Conservation (phyloP, 176 grass and related monocot species). For the Carex pumila region DNA sequence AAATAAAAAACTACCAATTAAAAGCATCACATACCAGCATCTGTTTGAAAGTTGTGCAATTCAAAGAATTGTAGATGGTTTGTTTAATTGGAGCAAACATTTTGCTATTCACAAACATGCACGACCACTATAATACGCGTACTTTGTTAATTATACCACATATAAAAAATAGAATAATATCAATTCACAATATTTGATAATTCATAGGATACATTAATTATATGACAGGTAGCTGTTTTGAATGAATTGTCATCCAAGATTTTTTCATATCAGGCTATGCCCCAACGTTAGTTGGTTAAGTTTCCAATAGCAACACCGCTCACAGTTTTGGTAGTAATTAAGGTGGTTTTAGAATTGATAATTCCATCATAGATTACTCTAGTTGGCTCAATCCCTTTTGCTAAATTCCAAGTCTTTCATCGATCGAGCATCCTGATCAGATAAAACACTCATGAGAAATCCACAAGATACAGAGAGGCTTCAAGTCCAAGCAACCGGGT, state of each 20-base stretch:
- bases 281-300: neutral
- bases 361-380: neutral
- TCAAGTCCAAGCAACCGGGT: neutral
- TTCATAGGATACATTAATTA: neutral
- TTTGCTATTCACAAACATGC: neutral
- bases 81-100: neutral
- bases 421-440: neutral
- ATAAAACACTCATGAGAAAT: neutral
- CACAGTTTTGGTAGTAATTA: neutral
- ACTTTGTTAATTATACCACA: neutral
- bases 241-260: neutral
- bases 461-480: neutral
- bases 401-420: neutral
- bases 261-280: neutral
- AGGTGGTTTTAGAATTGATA: neutral
- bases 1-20: no score
- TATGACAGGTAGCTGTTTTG: neutral
- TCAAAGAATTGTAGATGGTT: neutral
- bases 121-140: neutral
- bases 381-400: neutral
- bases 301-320: neutral
- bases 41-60: neutral
- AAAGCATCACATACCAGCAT: neutral
- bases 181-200: neutral
- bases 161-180: neutral